Base-by-base conservation (phyloP, 1,284 basidiomycete species). In the Anthracocystis walkeri region DNA sequence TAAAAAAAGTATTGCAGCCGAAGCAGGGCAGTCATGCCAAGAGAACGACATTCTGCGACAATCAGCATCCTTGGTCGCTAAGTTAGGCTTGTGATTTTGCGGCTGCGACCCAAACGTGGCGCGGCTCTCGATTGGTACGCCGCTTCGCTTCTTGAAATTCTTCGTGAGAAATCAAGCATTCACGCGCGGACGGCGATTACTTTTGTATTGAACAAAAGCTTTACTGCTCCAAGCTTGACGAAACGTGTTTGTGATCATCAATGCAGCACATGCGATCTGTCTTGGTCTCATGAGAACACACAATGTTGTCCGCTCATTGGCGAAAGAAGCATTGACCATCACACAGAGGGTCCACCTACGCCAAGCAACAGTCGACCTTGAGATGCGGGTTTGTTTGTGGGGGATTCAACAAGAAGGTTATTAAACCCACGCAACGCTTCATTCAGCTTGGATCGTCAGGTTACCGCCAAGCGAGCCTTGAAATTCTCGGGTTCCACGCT, bases 381-480 rank as follows among this genome's bases (percentile, higher is more conserved):
- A 8, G 10, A 12, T 45, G 42, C 8, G 21, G 20, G 12, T 27
- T 25, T 18, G 44, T 46, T 46, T 25, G 44, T 20, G 14, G 12
- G 44, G 25, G 16, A 3, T 16, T 7, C 44, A 27, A 27, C 44
- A 46, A 27, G 4, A 12, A 4, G 44, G 2, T 7, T 27, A 11
- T 8, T 5, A 46, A 18, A 10, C 42, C 7, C 33, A 29, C 45
- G 29, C 45, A 25, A 48, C 45, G 14, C 8, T 31, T 25, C 25
- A n/a, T 31, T 25, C 25, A n/a, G 50, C 50, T 21, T 14, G 50
- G 50, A 38, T 51, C 33, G 31, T 4, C n/a, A 23, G 53, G 53
- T 55, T 55, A 55, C 53, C 53, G 53, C 53, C 53, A 23, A 35
- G 29, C 53, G 41, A 55, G 40, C 27, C 18, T 21, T 0, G 11